These are phyloP conservation scores for Termitomyces titanicus DNA, from an alignment of 768 basidiomycete genomes.

Conservation along the genomic window DNA sequence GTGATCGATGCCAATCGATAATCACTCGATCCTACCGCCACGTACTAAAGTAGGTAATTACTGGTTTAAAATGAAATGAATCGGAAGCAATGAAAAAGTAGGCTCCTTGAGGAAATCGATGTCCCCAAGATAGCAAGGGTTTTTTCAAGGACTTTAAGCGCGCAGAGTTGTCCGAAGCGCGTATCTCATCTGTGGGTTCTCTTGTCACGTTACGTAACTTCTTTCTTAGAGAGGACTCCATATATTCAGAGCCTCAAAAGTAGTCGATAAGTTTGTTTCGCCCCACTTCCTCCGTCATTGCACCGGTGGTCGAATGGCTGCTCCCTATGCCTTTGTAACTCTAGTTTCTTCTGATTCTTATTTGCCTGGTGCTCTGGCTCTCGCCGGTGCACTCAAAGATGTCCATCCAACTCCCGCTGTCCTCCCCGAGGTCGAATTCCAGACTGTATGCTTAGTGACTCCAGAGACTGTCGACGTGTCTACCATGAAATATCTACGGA, in stretches of 20 bases:
- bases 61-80: too few species aligned
- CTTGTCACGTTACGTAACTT: conserved; percentile 11
- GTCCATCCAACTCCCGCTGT: conserved; percentile 60
- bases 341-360: conserved; percentile 91
- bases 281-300: conserved; percentile 20
- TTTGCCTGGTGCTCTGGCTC: conserved; percentile 87
- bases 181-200: too few species aligned
- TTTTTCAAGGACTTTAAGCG: too few species aligned
- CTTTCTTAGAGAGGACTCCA: conserved; percentile 10
- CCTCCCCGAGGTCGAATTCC: conserved; percentile 62
- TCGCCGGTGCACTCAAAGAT: conserved; percentile 82
- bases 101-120: too few species aligned
- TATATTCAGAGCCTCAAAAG: conserved; percentile 2
- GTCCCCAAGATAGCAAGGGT: too few species aligned
- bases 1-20: too few species aligned
- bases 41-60: too few species aligned
- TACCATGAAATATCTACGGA: conserved; percentile 74
- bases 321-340: conserved; percentile 81
- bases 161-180: not conserved
- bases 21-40: too few species aligned
- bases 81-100: too few species aligned
- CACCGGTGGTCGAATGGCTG: conserved; percentile 47
- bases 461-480: conserved; percentile 89
- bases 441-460: conserved; percentile 88
- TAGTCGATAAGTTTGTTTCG: conserved; percentile 5